Conservation (phyloP, 169 alveolate genomes). For the Plasmodium berghei region DNA sequence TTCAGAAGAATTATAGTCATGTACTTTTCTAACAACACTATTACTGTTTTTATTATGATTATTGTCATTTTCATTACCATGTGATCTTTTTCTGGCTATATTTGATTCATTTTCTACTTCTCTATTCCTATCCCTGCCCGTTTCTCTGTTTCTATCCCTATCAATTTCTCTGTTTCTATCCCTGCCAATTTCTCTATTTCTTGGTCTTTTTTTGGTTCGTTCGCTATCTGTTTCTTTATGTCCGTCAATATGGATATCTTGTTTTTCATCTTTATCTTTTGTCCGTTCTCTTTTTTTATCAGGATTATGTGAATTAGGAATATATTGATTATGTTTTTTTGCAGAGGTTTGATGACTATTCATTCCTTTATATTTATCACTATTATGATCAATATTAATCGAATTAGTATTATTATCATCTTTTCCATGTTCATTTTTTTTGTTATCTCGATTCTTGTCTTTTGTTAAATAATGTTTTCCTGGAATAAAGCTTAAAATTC, state of each 20-base stretch:
- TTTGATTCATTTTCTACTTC: conserved; percentile 36
- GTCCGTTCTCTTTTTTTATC: conserved; percentile 4
- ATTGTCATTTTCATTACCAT: conserved; percentile 28
- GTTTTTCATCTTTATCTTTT: conserved; percentile 7
- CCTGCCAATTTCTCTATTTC: conserved; percentile 23
- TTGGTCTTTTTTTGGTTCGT: conserved; percentile 1
- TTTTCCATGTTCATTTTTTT: neutral
- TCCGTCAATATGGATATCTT: neutral
- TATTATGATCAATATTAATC: neutral
- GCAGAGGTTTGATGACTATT: neutral
- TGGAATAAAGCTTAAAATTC: no score
- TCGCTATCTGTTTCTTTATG: conserved; percentile 18
- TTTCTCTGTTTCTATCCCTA: conserved; percentile 13
- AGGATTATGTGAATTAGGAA: neutral
- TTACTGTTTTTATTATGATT: conserved; percentile 22
- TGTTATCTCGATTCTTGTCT: neutral
- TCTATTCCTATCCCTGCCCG: conserved; percentile 1
- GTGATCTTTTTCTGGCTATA: conserved; percentile 15
- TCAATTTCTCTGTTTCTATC: conserved; percentile 19
- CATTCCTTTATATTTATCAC: neutral
- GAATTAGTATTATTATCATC: neutral
- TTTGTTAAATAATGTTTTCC: neutral
- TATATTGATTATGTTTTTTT: no score
- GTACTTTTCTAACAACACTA: conserved; percentile 8
- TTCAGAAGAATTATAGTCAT: conserved; percentile 16